Percentiles rank a stretch among this genome's conserved stretches.
These are phyloP conservation scores for Papiliotrema terrestris DNA, from an alignment of 1,284 basidiomycete genomes.

Conservation along the genomic window DNA sequence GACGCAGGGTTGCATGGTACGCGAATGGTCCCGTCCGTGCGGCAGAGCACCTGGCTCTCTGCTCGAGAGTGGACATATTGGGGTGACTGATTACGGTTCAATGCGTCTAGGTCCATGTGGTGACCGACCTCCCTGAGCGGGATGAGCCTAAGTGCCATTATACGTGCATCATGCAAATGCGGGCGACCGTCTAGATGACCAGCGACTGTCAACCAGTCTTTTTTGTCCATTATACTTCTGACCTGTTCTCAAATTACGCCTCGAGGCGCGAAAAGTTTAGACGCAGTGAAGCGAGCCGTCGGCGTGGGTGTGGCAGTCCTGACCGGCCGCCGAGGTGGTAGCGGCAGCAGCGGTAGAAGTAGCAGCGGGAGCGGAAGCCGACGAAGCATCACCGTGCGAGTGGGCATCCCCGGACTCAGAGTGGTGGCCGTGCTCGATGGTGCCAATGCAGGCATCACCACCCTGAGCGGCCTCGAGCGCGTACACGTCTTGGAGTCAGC, in stretches of 20 bases:
- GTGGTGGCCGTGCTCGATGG: background rate
- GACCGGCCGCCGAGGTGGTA: constrained; percentile 13
- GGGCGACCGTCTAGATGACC: background rate
- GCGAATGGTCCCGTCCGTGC: too few species aligned
- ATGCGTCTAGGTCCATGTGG: too few species aligned
- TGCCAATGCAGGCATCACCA: constrained; percentile 41
- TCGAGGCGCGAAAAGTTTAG: too few species aligned
- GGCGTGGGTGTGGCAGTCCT: constrained; percentile 41
- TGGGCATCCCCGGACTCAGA: constrained; percentile 2
- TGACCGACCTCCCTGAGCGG: too few species aligned
- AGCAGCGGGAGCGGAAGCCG: constrained; percentile 8
- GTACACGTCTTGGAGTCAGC: constrained; percentile 35
- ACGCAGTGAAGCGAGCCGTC: constrained; percentile 23
- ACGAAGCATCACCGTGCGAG: constrained; percentile 6
- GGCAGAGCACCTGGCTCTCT: too few species aligned
- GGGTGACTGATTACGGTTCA: too few species aligned
- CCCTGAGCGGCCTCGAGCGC: constrained; percentile 41
- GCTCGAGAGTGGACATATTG: too few species aligned
- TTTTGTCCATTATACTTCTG: background rate
- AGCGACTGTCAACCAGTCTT: too few species aligned
- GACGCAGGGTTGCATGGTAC: too few species aligned
- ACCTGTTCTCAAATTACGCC: background rate
- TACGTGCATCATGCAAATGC: background rate
- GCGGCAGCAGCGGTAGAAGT: constrained; percentile 9
- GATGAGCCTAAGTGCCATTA: background rate